phyloP scores from a whole-genome alignment of 257 asterid species.

The Osmanthus fragrans region DNA sequence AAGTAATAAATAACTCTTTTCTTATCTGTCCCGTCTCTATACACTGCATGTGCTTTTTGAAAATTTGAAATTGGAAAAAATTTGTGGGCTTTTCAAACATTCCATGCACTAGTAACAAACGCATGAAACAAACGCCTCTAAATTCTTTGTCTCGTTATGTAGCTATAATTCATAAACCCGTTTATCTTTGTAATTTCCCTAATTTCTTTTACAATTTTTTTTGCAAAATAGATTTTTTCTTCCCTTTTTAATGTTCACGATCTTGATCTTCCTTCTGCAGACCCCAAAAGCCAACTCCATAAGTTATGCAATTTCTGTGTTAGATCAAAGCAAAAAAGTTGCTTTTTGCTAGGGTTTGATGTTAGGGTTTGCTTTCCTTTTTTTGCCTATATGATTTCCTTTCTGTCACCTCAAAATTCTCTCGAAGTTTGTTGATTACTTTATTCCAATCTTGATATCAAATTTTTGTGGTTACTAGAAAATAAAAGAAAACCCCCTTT shows the following conservation, averaged over 20 bases:
- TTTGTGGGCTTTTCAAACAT: not conserved
- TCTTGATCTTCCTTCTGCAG: not conserved
- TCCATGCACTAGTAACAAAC: not conserved
- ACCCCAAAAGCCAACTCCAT: no score
- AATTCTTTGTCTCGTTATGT: not conserved
- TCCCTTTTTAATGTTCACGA: conserved; percentile 8
- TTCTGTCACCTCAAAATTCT: conserved; percentile 33
- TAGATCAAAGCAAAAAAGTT: conserved; percentile 21
- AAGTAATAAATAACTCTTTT: not conserved
- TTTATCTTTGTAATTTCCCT: not conserved
- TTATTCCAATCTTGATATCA: conserved; percentile 30
- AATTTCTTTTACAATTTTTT: not conserved
- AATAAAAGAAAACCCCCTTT: conserved; percentile 13
- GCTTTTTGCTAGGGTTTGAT: not conserved
- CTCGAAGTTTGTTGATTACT: conserved; percentile 15
- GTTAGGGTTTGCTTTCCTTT: conserved; percentile 1
- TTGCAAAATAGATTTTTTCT: not conserved
- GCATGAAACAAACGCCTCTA: not conserved
- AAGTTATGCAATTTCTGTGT: conserved; percentile 15
- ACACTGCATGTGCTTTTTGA: not conserved
- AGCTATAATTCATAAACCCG: not conserved
- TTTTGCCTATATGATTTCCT: conserved; percentile 33
- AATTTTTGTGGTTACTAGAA: conserved; percentile 4
- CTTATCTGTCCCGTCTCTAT: not conserved
- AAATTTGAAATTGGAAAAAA: not conserved